These are phyloP conservation scores for Candida fluviatilis DNA, from an alignment of 805 yeast genomes.

Conservation along the genomic window DNA sequence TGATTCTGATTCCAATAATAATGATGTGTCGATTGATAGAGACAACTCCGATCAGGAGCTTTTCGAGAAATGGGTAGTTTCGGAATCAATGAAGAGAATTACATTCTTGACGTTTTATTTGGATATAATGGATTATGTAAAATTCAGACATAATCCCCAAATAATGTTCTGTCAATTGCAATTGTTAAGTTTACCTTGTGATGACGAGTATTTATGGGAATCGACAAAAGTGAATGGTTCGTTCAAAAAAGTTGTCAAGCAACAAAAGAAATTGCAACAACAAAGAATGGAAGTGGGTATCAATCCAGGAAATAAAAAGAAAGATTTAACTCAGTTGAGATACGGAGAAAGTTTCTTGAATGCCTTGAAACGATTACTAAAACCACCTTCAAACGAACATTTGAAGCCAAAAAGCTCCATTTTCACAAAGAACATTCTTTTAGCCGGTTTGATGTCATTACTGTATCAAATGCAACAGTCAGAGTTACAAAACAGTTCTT, in stretches of 20 bases:
- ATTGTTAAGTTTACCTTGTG: constrained; percentile 38
- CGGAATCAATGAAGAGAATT: constrained; percentile 72
- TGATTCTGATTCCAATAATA: constrained; percentile 20
- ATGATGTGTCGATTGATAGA: constrained; percentile 9
- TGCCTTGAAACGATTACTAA: constrained; percentile 55
- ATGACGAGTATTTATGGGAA: constrained; percentile 38
- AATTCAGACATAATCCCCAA: constrained; percentile 67
- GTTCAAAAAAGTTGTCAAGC: constrained; percentile 32
- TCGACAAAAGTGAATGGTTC: constrained; percentile 35
- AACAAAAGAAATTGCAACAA: constrained; percentile 27
- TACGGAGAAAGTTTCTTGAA: constrained; percentile 42
- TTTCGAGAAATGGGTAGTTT: constrained; percentile 72
- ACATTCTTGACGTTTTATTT: constrained; percentile 79
- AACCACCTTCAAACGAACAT: constrained; percentile 34
- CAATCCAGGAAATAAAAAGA: constrained; percentile 6
- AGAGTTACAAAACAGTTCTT: constrained; percentile 42
- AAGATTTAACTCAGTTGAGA: constrained; percentile 8
- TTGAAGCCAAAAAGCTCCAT: constrained; percentile 20
- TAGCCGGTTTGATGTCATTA: constrained; percentile 23
- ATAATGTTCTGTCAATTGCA: constrained; percentile 37
- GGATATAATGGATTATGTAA: constrained; percentile 74
- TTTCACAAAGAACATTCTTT: constrained; percentile 58
- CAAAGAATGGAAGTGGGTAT: constrained; percentile 4
- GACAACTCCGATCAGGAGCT: constrained; percentile 26
- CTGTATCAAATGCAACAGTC: constrained; percentile 28